These are phyloP conservation scores for Trebouxia sp. DNA, from an alignment of 139 green algal genomes.

Conservation along the genomic window DNA sequence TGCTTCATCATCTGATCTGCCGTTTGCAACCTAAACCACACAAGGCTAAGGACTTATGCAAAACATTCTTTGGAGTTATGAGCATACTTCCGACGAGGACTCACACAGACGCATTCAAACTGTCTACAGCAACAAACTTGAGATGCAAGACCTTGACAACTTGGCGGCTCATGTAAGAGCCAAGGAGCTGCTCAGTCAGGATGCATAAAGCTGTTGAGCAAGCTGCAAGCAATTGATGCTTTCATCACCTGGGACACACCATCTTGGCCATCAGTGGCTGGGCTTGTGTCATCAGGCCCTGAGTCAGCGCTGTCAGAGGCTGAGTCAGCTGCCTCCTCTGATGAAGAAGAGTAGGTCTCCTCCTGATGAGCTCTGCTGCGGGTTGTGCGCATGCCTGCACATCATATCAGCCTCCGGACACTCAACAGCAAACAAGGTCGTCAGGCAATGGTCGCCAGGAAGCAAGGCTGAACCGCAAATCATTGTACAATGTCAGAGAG, in stretches of 20 bases:
- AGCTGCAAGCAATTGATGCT: not conserved
- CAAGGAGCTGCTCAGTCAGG: not conserved
- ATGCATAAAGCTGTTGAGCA: not conserved
- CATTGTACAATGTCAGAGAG: too few species aligned
- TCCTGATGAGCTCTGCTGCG: not conserved
- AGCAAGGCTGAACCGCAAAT: too few species aligned
- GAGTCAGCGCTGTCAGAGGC: not conserved
- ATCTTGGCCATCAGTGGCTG: not conserved
- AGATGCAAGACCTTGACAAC: too few species aligned
- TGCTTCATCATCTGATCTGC: not conserved
- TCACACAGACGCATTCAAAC: too few species aligned
- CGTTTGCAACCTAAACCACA: not conserved
- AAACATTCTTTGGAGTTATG: too few species aligned
- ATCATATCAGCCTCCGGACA: too few species aligned
- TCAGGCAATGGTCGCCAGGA: too few species aligned
- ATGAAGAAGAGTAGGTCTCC: conserved; percentile 10
- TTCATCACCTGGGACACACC: not conserved
- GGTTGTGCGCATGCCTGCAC: conserved; percentile 3
- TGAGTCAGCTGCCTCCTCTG: not conserved
- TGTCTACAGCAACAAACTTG: too few species aligned
- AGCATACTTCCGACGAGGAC: too few species aligned
- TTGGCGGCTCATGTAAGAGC: too few species aligned
- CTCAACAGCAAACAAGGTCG: too few species aligned
- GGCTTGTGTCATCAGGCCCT: not conserved
- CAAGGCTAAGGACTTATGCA: too few species aligned